Conservation (phyloP, 441 rosid species). For the Hura crepitans region DNA sequence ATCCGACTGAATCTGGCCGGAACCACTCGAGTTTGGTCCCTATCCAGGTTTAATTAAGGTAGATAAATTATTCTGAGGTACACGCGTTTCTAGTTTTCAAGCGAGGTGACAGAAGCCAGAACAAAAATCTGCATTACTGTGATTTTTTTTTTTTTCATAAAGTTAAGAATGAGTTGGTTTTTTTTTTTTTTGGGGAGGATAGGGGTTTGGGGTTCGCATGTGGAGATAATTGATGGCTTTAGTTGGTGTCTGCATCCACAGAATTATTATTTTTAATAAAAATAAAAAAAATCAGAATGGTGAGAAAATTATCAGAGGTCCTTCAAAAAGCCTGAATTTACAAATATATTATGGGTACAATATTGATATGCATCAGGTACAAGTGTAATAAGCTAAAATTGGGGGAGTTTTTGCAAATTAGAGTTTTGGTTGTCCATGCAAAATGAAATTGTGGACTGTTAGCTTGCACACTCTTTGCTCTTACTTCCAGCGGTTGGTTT, state of each 20-base stretch:
- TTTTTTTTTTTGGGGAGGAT: too few relatives aligned
- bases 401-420: conserved; percentile 9
- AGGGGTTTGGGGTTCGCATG: conserved; percentile 12
- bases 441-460: conserved; percentile 25
- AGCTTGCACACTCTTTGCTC: conserved; percentile 28
- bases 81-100: not conserved
- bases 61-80: not conserved
- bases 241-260: conserved; percentile 15
- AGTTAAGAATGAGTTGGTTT: not conserved
- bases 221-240: conserved; percentile 15
- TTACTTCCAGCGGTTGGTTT: conserved; percentile 37
- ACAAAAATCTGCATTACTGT: not conserved
- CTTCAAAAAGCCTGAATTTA: not conserved
- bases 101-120: not conserved
- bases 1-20: too few relatives aligned
- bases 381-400: not conserved
- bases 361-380: not conserved
- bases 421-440: not conserved
- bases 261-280: not conserved
- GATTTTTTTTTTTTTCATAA: not conserved
- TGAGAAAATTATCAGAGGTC: not conserved
- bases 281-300: not conserved
- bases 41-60: too few relatives aligned
- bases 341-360: not conserved
- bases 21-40: too few relatives aligned